A percentile compares a stretch with the other conserved stretches of the same genome.
Evolutionary conservation across 176 grass and related monocot genomes (phyloP).

Genomic region (Bonia amplexicaulis): DNA sequence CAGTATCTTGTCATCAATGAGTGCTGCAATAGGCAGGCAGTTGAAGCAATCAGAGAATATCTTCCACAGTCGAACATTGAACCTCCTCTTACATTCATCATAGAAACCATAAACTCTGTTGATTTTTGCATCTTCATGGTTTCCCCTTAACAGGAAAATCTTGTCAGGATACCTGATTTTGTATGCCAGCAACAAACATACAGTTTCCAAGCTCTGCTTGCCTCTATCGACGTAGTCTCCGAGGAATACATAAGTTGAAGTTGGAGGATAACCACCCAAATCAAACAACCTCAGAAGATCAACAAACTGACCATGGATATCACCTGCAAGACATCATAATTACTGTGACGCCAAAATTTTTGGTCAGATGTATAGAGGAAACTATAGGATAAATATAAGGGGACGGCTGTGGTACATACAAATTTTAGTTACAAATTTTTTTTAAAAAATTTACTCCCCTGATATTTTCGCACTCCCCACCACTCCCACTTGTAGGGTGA

Average conservation of each 20-base stretch:
- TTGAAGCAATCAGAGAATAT: slow-evolving; percentile 60
- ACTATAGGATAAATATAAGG: neutral
- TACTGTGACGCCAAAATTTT: neutral
- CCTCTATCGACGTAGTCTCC: slow-evolving; percentile 59
- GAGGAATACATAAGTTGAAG: slow-evolving; percentile 56
- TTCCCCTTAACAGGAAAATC: slow-evolving; percentile 53
- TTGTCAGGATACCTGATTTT: slow-evolving; percentile 61
- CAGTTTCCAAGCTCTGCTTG: slow-evolving; percentile 51
- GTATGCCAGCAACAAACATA: slow-evolving; percentile 50
- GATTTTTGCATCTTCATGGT: slow-evolving; percentile 72
- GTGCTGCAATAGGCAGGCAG: slow-evolving; percentile 48
- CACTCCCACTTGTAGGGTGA: no score
- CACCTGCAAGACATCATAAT: slow-evolving; percentile 24
- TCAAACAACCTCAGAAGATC: no score
- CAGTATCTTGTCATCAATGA: slow-evolving; percentile 49
- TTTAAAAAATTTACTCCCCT: no score
- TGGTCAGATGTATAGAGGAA: neutral
- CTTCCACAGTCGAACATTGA: slow-evolving; percentile 61
- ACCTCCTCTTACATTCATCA: slow-evolving; percentile 69
- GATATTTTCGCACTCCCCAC: no score
- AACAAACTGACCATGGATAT: no score
- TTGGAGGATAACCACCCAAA: slow-evolving; percentile 50
- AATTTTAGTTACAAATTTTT: no score
- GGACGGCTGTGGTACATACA: no score
- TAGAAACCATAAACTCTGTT: slow-evolving; percentile 75